A percentile compares a stretch with the other conserved stretches of the same genome.
These are phyloP conservation scores for Scheffersomyces ergatensis DNA, from an alignment of 805 yeast species.

Conservation along the genomic window DNA sequence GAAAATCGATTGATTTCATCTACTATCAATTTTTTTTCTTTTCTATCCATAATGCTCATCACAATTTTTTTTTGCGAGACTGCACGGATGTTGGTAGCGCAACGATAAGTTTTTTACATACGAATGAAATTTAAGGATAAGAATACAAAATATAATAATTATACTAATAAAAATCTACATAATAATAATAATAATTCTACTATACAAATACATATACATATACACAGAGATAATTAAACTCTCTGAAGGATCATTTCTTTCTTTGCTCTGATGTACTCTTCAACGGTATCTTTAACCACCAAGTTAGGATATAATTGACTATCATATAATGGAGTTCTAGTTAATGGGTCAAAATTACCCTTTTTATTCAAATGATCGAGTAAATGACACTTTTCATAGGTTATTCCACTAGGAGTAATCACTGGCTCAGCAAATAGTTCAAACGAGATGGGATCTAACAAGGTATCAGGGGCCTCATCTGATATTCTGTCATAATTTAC, in stretches of 20 bases:
- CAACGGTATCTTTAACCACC: conserved; percentile 37
- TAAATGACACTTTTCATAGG: conserved; percentile 41
- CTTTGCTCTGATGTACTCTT: conserved; percentile 12
- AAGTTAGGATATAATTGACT: conserved; percentile 39
- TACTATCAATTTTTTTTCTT: background rate
- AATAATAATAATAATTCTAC: no score
- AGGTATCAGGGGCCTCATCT: conserved; percentile 33
- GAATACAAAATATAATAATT: background rate
- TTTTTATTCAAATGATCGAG: conserved; percentile 30
- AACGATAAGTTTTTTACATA: no score
- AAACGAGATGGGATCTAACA: conserved; percentile 43
- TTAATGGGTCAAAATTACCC: conserved; percentile 39
- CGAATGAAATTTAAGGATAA: background rate
- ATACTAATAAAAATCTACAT: no score
- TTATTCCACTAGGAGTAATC: conserved; percentile 41
- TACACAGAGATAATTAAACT: background rate
- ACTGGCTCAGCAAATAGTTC: conserved; percentile 42
- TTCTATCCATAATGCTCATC: background rate
- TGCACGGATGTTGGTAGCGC: conserved; percentile 2
- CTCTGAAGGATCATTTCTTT: background rate
- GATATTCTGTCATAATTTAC: conserved; percentile 29
- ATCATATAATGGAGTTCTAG: conserved; percentile 30
- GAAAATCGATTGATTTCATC: background rate
- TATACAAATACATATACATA: no score
- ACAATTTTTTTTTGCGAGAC: background rate